Conservation (phyloP, 2,329 filamentous ascomycete genomes). For the Podosphaera leucotricha region DNA sequence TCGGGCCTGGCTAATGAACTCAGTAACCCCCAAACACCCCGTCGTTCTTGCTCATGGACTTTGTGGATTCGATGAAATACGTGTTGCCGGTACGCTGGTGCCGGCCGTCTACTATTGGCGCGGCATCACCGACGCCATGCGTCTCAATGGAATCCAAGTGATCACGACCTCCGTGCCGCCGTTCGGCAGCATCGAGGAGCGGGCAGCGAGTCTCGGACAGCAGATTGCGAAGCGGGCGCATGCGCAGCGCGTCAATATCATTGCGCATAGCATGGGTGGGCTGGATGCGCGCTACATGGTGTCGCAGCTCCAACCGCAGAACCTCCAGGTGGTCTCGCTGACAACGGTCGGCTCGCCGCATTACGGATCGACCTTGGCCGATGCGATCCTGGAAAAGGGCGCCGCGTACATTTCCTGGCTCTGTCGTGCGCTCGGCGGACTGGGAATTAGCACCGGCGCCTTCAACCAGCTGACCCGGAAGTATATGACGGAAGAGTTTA, state of each 20-base stretch:
- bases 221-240: conserved; percentile 25
- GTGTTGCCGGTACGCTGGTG: conserved; percentile 23
- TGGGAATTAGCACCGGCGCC: conserved; percentile 33
- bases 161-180: conserved; percentile 38
- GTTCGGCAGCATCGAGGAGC: conserved; percentile 33
- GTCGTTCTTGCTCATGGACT: conserved; percentile 43
- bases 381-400: conserved; percentile 26
- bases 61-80: conserved; percentile 36
- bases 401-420: conserved; percentile 27
- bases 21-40: conserved; percentile 30
- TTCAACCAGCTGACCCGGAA: conserved; percentile 34
- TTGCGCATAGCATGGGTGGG: conserved; percentile 46
- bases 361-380: conserved; percentile 24
- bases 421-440: conserved; percentile 25
- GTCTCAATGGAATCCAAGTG: conserved; percentile 27
- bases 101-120: conserved; percentile 40
- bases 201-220: conserved; percentile 30
- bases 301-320: conserved; percentile 24
- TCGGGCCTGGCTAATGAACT: neutral
- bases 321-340: conserved; percentile 21
- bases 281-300: conserved; percentile 44
- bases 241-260: conserved; percentile 45
- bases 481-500: conserved; percentile 36
- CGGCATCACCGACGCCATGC: conserved; percentile 35
- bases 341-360: conserved; percentile 19